Conservation (phyloP, 31 red algal genomes). For the Bonnemaisonia californica region DNA sequence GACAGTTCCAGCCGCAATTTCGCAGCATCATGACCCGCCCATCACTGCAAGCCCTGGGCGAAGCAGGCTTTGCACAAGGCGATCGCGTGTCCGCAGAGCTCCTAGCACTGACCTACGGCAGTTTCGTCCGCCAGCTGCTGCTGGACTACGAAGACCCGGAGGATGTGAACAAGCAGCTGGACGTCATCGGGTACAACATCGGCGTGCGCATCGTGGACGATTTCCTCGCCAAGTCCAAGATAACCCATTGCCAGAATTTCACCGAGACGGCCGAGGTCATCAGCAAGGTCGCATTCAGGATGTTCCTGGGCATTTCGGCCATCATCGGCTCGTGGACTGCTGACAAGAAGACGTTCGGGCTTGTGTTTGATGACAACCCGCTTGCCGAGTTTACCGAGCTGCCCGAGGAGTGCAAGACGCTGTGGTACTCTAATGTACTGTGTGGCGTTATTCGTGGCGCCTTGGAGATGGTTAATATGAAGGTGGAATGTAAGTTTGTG, state of each 20-base stretch:
- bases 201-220: slow-evolving; percentile 94
- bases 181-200: slow-evolving; percentile 90
- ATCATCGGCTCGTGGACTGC: slow-evolving; percentile 50
- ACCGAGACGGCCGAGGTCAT: slow-evolving; percentile 85
- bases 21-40: slow-evolving; percentile 43
- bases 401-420: slow-evolving; percentile 43
- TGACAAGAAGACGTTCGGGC: slow-evolving; percentile 69
- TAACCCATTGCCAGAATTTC: slow-evolving; percentile 60
- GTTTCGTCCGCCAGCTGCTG: slow-evolving; percentile 88
- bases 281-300: slow-evolving; percentile 88
- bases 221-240: slow-evolving; percentile 83
- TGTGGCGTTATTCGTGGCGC: slow-evolving; percentile 95
- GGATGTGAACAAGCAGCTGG: slow-evolving; percentile 92
- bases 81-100: slow-evolving; percentile 82
- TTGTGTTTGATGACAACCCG: slow-evolving; percentile 93
- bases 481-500: slow-evolving; percentile 83
- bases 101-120: slow-evolving; percentile 90
- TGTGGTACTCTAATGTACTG: slow-evolving; percentile 93
- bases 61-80: slow-evolving; percentile 60
- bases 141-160: slow-evolving; percentile 79
- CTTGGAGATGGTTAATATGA: slow-evolving; percentile 95
- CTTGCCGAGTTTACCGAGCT: slow-evolving; percentile 92
- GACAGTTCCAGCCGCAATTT: too few relatives aligned
- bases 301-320: slow-evolving; percentile 89
- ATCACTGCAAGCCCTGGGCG: slow-evolving; percentile 73